A percentile compares a stretch with the other conserved stretches of the same genome.
These are phyloP conservation scores for Quercus robur DNA, from an alignment of 306 rosid species.

Conservation along the genomic window DNA sequence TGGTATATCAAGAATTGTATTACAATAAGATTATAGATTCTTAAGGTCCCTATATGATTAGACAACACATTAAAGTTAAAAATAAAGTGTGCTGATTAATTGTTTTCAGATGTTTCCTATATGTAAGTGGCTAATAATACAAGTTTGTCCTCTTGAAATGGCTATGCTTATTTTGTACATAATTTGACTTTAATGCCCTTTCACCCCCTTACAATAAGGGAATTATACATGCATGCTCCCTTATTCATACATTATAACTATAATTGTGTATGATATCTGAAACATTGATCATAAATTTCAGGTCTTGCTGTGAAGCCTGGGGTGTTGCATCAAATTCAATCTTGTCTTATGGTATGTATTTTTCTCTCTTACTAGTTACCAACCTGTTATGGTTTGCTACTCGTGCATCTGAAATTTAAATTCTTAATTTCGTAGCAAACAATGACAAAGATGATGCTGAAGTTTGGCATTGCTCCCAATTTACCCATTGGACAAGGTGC, in stretches of 20 bases:
- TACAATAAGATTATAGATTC: not conserved
- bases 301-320: slow-evolving; percentile 87
- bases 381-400: slow-evolving; percentile 9
- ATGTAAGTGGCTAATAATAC: not conserved
- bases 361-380: slow-evolving; percentile 16
- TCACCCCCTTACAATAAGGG: not conserved
- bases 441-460: slow-evolving; percentile 66
- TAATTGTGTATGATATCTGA: slow-evolving; percentile 9
- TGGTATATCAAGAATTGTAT: not conserved
- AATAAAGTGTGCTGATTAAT: too few species aligned
- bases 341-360: slow-evolving; percentile 57
- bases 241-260: not conserved
- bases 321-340: slow-evolving; percentile 67
- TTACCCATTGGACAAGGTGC: slow-evolving; percentile 50
- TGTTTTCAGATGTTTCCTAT: not conserved
- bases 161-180: not conserved
- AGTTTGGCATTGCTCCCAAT: slow-evolving; percentile 58
- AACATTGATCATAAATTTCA: slow-evolving; percentile 29
- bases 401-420: slow-evolving; percentile 17
- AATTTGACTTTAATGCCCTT: not conserved
- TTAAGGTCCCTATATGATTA: too few species aligned
- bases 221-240: not conserved
- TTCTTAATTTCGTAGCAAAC: slow-evolving; percentile 47
- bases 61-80: not conserved
- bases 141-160: slow-evolving; percentile 2